Evolutionary conservation across 176 grass and related monocot species (phyloP), one percentile per base, ranked within the genome.

Genomic region (Elaeis guineensis): DNA sequence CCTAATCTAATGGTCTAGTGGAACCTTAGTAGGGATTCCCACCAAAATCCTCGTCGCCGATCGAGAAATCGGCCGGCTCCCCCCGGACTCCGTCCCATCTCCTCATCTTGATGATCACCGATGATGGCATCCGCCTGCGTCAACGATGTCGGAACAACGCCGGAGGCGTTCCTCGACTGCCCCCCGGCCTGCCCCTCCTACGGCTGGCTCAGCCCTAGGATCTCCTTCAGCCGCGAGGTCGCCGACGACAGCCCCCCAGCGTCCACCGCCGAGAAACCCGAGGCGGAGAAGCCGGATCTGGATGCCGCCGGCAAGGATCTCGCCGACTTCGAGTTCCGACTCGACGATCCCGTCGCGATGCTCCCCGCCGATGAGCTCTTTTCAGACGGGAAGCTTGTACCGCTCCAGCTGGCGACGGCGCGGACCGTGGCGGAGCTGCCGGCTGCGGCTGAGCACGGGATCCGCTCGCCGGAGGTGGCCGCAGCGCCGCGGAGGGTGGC

Each of bases 321-420:
- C 6, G 52, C 75, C 1, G 92, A 96, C 64, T 96, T 96, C 72
- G 92, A 96, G 75, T 96, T 96, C 72, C 70, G 83, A 0, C 83
- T 88, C 57, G 75, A 67, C 1, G 87, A 74, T 3, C 69, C 87
- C 1, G 75, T 74, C 0, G 80, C 79, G 59, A 89, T 98, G 73
- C 88, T 92, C 18, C 84, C 93, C 0, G 93, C 93, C 24, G 93
- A 98, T 20, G 84, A 98, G 73, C 84, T 98, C 48, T 92, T 98
- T 76, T 92, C 87, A 8, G 85, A 83, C 0, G 93, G 93, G 0
- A 98, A 79, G 70, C 81, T 98, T 2, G 87, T 98, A 0, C 83
- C 92, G 19, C 83, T 97, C 59, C 84, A 78, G 54, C 17, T 65
- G 57, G 75, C 70, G 6, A 20, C 66, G 25, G n/a, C 75, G 4